Evolutionary conservation across 257 asterid genomes (phyloP).

Genomic region (Penstemon eatonii): DNA sequence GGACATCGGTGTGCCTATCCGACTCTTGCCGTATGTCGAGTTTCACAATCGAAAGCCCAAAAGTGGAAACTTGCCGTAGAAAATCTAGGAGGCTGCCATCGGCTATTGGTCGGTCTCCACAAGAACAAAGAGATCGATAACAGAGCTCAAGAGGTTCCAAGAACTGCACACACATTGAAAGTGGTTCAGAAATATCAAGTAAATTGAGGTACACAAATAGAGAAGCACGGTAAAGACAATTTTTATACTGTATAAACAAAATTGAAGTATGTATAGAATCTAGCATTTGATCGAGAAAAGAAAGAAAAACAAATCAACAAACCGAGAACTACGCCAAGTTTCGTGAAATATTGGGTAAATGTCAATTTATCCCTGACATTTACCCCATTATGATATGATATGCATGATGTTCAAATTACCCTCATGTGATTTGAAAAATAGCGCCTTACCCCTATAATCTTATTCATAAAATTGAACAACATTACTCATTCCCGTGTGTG

Average conservation of each 20-base stretch:
- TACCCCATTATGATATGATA: too few relatives aligned
- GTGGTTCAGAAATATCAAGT: background rate
- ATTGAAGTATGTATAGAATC: background rate
- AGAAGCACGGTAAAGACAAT: too few relatives aligned
- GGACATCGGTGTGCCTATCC: constrained; percentile 62
- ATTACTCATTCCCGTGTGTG: too few relatives aligned
- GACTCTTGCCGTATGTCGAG: constrained; percentile 73
- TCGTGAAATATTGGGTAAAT: too few relatives aligned
- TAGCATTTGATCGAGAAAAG: background rate
- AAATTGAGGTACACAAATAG: too few relatives aligned
- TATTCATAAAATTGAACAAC: too few relatives aligned
- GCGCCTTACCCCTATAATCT: too few relatives aligned
- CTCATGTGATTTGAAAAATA: too few relatives aligned
- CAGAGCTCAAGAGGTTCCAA: constrained; percentile 73
- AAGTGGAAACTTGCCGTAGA: constrained; percentile 63
- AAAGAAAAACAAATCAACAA: background rate
- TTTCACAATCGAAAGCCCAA: constrained; percentile 57
- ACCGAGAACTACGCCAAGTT: too few relatives aligned
- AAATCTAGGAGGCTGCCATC: constrained; percentile 72
- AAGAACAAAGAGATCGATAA: constrained; percentile 58
- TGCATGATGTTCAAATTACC: too few relatives aligned
- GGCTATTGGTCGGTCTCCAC: constrained; percentile 62
- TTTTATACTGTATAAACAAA: background rate
- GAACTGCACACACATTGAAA: constrained; percentile 37
- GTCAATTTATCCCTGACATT: too few relatives aligned